These are phyloP conservation scores for Ophiostoma sp. DNA, from an alignment of 2,329 filamentous ascomycete species.

Conservation along the genomic window DNA sequence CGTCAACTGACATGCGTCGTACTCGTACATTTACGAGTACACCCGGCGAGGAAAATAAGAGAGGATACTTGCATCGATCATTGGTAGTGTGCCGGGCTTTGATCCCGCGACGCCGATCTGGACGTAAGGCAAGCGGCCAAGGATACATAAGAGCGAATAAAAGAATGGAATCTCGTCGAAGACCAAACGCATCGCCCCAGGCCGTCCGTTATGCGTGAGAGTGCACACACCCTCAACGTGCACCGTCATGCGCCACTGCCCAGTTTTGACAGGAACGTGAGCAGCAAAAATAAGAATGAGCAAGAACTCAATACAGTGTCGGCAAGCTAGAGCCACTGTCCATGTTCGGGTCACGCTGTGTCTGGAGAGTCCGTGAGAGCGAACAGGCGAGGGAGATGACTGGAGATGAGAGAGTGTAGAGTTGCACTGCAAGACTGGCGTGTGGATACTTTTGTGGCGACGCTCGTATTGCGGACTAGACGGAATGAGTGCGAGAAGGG, in stretches of 20 bases:
- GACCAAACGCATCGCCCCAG: neutral
- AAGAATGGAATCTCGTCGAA: neutral
- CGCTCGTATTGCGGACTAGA: constrained; percentile 9
- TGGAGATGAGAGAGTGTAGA: neutral
- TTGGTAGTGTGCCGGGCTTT: neutral
- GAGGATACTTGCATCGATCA: neutral
- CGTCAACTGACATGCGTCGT: too few relatives aligned
- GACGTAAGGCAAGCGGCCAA: neutral
- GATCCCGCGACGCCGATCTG: neutral
- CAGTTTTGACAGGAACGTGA: neutral
- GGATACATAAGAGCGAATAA: neutral
- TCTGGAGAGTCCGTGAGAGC: neutral
- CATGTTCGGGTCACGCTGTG: neutral
- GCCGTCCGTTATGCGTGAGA: neutral
- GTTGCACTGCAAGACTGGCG: constrained; percentile 4
- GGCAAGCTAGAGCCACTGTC: neutral
- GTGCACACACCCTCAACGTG: neutral
- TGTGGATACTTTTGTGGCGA: constrained; percentile 2
- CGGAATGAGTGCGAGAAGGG: neutral
- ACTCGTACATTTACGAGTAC: too few relatives aligned
- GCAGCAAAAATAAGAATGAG: neutral
- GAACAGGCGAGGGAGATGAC: constrained; percentile 1
- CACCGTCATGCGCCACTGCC: constrained; percentile 10
- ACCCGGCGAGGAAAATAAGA: neutral
- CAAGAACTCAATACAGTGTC: neutral